Evolutionary conservation across 148 eudicot genomes (phyloP), one percentile per base, ranked within the genome.

Genomic region (Limonium bicolor): DNA sequence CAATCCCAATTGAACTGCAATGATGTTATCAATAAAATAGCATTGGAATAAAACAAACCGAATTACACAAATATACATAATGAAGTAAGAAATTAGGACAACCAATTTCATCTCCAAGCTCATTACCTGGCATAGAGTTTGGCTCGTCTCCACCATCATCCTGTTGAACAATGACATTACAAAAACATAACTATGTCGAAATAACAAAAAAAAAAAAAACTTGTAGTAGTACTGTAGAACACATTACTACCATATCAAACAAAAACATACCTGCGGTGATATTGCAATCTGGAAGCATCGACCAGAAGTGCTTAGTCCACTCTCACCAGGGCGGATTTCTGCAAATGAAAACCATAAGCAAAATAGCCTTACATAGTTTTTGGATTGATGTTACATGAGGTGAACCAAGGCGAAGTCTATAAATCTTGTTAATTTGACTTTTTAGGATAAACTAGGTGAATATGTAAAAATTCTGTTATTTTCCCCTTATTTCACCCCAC

Each of bases 261-360:
- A n/a, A n/a, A n/a, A 39, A 3, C 17, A 36, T 66, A 90, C 93
- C 93, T 84, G 74, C 6, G 87, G 95, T 58, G 67, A 50, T 29
- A 80, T 20, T 20, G 73, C 64, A 41, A 90, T 75, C 28, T 73
- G 87, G 66, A 72, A 90, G 62, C 97, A 90, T 7, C 79, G 65
- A 32, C 62, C 75, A 19, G 95, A 90, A 60, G 93, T 84, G 74
- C 67, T 84, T 20, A 84, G 71, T 21, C 97, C 94, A 73, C 97
- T 84, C 64, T 84, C 85, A 32, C 93, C 82, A 4, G 97, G 55
- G 59, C 77, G 95, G 64, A 84, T 73, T 63, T 84, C 95, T 90
- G 83, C 44, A 53, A 41, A 20, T 44, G 60, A 40, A 56, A 48
- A 58, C 46, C 42, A 73, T 17, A 58, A n/a, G 27, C 15, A 36